Evolutionary conservation across 768 basidiomycete genomes (phyloP), one percentile per base, ranked within the genome.

Genomic region (Daedaleopsis sinensis): DNA sequence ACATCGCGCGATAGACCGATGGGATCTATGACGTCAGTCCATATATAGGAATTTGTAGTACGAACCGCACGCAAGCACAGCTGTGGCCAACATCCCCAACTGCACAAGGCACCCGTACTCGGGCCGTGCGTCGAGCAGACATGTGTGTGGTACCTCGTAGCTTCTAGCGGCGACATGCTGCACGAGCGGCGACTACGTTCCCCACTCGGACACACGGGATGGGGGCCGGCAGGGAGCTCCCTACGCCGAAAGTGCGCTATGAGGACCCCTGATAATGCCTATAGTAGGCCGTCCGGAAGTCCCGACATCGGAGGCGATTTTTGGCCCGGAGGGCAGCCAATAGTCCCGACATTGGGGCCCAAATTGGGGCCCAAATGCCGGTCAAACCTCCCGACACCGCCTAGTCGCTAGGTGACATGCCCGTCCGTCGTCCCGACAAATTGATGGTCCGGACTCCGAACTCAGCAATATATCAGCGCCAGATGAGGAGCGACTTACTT

Each of bases 11-110:
- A 49, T 23, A 23, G 21, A 10, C 23, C 23, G 23, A 27, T 49
- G 15, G 21, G 21, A 24, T 27, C 19, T 13, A 49, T 49, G 47
- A 49, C 47, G 47, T 49, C 47, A 49, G 13, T 6, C 47, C 47
- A 24, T 49, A 49, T 21, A 49, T 24, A 49, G 47, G 21, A 49
- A 49, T 49, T 49, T 49, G 47, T 49, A 49, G 47, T 49, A 49
- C 19, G 23, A 49, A 49, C 47, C 23, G 23, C 47, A 49, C 23
- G 47, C 39, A 16, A 49, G 23, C 47, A 23, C 9, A 23, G 21
- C 47, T 23, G 47, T 21, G 21, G 23, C 47, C 47, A 21, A 21
- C 47, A 15, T 49, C 23, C 23, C 47, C 47, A n/a, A 21, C 19
- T 21, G 21, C 23, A 21, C 47, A 49, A 49, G 47, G 47, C 47